These are phyloP conservation scores for Alternaria ventricosa DNA, from an alignment of 2,329 filamentous ascomycete genomes.

Conservation along the genomic window DNA sequence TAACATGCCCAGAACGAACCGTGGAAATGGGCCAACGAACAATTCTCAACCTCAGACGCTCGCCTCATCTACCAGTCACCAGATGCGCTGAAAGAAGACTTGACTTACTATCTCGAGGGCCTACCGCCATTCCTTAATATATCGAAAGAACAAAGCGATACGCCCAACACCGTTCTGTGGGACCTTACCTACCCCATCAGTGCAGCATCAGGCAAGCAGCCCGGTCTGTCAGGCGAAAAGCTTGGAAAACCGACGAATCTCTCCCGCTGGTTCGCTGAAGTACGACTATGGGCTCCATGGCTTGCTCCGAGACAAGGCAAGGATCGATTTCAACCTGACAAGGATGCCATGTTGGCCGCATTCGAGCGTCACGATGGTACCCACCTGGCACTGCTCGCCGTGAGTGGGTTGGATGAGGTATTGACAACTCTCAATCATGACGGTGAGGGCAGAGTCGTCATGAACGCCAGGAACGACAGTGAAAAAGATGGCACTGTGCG, in stretches of 20 bases:
- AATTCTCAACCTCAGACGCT: slow-evolving; percentile 69
- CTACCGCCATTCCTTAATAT: slow-evolving; percentile 64
- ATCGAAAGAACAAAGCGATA: slow-evolving; percentile 66
- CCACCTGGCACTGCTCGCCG: slow-evolving; percentile 77
- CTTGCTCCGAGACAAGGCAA: slow-evolving; percentile 85
- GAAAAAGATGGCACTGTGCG: slow-evolving; percentile 61
- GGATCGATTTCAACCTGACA: slow-evolving; percentile 69
- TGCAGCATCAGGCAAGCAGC: slow-evolving; percentile 63
- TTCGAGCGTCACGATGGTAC: slow-evolving; percentile 76
- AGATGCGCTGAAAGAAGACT: slow-evolving; percentile 45
- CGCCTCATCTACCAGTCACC: slow-evolving; percentile 61
- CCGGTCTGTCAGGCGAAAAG: slow-evolving; percentile 62
- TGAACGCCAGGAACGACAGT: slow-evolving; percentile 77
- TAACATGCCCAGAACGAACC: slow-evolving; percentile 47
- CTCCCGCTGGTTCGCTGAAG: slow-evolving; percentile 80
- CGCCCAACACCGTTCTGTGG: slow-evolving; percentile 74
- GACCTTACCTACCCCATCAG: slow-evolving; percentile 64
- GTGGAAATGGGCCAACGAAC: slow-evolving; percentile 76
- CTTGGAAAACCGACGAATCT: slow-evolving; percentile 70
- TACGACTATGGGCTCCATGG: slow-evolving; percentile 84
- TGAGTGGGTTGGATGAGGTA: slow-evolving; percentile 76
- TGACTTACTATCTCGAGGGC: slow-evolving; percentile 64
- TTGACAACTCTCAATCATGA: slow-evolving; percentile 72
- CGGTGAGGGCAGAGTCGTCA: slow-evolving; percentile 67
- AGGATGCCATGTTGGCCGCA: slow-evolving; percentile 78